Evolutionary conservation across 768 basidiomycete genomes (phyloP).

Genomic region (Mycena filopes): DNA sequence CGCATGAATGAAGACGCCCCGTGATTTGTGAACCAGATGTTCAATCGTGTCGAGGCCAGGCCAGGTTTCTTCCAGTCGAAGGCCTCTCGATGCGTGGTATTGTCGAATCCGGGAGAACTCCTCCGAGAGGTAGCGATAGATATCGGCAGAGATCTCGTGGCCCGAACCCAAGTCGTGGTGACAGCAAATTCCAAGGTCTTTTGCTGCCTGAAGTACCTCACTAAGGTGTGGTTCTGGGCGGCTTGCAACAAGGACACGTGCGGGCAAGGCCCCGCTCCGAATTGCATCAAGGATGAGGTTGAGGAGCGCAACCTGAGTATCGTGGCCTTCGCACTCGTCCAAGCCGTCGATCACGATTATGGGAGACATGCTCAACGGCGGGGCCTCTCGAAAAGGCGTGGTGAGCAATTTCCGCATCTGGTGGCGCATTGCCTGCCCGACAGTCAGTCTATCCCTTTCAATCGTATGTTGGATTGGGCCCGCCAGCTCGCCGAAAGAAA

Average conservation of each 20-base stretch:
- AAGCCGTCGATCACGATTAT: neutral
- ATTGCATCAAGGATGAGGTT: neutral
- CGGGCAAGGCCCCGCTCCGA: neutral
- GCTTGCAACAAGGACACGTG: conserved; percentile 3
- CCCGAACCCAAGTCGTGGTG: neutral
- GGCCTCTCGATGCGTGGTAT: neutral
- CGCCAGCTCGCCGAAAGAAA: too few species aligned
- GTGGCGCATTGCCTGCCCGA: too few species aligned
- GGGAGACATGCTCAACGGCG: too few species aligned
- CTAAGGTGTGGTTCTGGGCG: conserved; percentile 7
- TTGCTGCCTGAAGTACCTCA: neutral
- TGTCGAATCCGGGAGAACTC: conserved; percentile 12
- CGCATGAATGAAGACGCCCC: conserved; percentile 13
- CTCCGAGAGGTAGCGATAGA: neutral
- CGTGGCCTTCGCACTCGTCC: neutral
- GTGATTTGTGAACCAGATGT: conserved; percentile 1
- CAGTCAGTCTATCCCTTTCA: too few species aligned
- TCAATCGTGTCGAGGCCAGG: neutral
- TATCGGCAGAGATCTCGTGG: neutral
- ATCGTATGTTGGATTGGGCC: too few species aligned
- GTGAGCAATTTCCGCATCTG: too few species aligned
- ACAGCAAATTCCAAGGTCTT: neutral
- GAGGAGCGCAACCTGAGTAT: neutral
- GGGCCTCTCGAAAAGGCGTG: too few species aligned
- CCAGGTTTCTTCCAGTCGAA: neutral